phyloP scores from a whole-genome alignment of 2,329 filamentous ascomycete species.

The Hypoxylon sp. region DNA sequence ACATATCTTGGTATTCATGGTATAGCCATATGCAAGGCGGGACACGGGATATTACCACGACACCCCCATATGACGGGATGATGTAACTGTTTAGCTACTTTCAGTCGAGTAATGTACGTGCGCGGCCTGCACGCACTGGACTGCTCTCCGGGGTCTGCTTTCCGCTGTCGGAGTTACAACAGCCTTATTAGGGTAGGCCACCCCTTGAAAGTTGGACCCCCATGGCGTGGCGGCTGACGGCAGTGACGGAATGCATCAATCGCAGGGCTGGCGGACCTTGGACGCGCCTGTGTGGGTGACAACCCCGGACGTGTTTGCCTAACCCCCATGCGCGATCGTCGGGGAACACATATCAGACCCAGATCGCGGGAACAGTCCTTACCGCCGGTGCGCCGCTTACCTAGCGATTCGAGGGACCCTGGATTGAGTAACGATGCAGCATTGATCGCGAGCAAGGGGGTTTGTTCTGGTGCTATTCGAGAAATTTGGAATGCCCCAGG shows the following conservation, averaged over 20 bases:
- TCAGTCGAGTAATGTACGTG: conserved; percentile 32
- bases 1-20: conserved; percentile 28
- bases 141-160: conserved; percentile 37
- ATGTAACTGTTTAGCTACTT: conserved; percentile 37
- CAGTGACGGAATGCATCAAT: conserved; percentile 31
- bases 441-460: conserved; percentile 28
- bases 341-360: conserved; percentile 47
- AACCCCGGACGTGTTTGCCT: conserved; percentile 43
- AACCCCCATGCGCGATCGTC: conserved; percentile 47
- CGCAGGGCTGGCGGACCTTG: conserved; percentile 40
- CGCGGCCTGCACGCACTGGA: conserved; percentile 37
- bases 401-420: conserved; percentile 28
- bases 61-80: conserved; percentile 39
- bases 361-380: conserved; percentile 49
- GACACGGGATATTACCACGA: conserved; percentile 43
- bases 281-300: conserved; percentile 42
- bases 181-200: conserved; percentile 39
- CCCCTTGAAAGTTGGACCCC: conserved; percentile 27
- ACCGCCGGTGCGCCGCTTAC: conserved; percentile 29
- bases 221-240: conserved; percentile 44
- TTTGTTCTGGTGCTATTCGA: conserved; percentile 24
- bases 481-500: conserved; percentile 12
- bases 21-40: conserved; percentile 38
- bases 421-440: conserved; percentile 23
- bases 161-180: conserved; percentile 39